Conservation (phyloP, 2,329 filamentous ascomycete genomes). For the Teratosphaeria viscida region DNA sequence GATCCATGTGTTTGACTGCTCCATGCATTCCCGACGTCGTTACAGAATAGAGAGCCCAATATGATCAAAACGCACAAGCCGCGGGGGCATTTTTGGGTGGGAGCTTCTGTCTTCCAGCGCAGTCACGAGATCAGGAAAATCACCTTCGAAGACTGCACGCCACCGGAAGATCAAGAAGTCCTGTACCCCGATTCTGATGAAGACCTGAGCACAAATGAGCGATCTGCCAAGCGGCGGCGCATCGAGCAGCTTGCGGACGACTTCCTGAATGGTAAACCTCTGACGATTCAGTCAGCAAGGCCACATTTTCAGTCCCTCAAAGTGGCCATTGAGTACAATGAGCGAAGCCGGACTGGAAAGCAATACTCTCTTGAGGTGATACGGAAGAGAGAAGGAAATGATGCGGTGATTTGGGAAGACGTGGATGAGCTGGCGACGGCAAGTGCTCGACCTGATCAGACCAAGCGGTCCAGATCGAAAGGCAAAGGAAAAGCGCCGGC, state of each 20-base stretch:
- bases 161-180: slow-evolving; percentile 26
- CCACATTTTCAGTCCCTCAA: slow-evolving; percentile 14
- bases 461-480: neutral
- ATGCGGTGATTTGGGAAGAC: slow-evolving; percentile 3
- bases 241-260: slow-evolving; percentile 50
- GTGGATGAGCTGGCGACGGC: slow-evolving; percentile 2
- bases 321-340: slow-evolving; percentile 44
- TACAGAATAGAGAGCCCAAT: neutral
- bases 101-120: slow-evolving; percentile 21
- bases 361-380: slow-evolving; percentile 3
- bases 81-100: slow-evolving; percentile 20
- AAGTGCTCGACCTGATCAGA: neutral
- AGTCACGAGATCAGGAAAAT: slow-evolving; percentile 19
- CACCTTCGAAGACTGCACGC: slow-evolving; percentile 12
- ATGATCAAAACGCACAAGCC: slow-evolving; percentile 23
- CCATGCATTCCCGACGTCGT: neutral
- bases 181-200: slow-evolving; percentile 49
- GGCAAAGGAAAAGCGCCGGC: neutral
- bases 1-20: neutral
- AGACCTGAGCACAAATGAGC: slow-evolving; percentile 41
- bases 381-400: neutral
- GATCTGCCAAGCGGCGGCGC: slow-evolving; percentile 41
- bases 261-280: slow-evolving; percentile 47
- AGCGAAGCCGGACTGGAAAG: slow-evolving; percentile 31
- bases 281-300: slow-evolving; percentile 49